A percentile compares a stretch with the other conserved stretches of the same genome.
Conservation (phyloP, 768 basidiomycete genomes). For the Psilocybe cubensis region DNA sequence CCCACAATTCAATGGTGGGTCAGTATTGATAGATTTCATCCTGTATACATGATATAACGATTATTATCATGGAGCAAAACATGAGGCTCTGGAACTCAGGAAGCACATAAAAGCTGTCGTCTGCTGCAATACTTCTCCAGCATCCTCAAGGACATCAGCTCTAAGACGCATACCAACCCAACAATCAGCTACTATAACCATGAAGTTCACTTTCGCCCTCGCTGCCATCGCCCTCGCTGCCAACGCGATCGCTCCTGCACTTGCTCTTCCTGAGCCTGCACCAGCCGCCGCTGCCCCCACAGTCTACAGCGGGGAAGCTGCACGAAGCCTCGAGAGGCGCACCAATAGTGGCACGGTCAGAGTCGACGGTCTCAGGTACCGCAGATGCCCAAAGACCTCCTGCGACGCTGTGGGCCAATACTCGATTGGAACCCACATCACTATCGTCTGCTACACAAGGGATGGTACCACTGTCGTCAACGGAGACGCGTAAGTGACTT, state of each 20-base stretch:
- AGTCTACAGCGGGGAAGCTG: not conserved
- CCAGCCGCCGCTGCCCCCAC: conserved; percentile 6
- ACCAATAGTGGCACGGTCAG: conserved; percentile 1
- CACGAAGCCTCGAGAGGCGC: conserved; percentile 7
- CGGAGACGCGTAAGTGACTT: conserved; percentile 8
- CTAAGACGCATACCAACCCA: not conserved
- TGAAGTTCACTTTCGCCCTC: conserved; percentile 8
- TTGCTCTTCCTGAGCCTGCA: conserved; percentile 8
- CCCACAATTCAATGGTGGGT: not conserved
- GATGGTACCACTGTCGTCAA: conserved; percentile 9
- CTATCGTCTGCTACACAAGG: conserved; percentile 10
- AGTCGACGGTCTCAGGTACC: conserved; percentile 13
- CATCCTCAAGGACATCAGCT: not conserved
- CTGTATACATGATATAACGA: not conserved
- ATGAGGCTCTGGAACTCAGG: not conserved
- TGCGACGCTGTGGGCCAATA: conserved; percentile 9
- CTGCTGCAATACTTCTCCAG: not conserved
- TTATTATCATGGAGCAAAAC: not conserved
- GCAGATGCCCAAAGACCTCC: conserved; percentile 10
- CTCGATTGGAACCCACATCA: conserved; percentile 8
- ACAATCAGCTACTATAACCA: not conserved
- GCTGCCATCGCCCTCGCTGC: conserved; percentile 6
- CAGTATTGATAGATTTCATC: not conserved
- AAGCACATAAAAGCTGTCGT: not conserved
- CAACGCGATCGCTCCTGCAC: not conserved